Base-by-base conservation (phyloP, 179 eudicot species). In the Gypsophila paniculata region DNA sequence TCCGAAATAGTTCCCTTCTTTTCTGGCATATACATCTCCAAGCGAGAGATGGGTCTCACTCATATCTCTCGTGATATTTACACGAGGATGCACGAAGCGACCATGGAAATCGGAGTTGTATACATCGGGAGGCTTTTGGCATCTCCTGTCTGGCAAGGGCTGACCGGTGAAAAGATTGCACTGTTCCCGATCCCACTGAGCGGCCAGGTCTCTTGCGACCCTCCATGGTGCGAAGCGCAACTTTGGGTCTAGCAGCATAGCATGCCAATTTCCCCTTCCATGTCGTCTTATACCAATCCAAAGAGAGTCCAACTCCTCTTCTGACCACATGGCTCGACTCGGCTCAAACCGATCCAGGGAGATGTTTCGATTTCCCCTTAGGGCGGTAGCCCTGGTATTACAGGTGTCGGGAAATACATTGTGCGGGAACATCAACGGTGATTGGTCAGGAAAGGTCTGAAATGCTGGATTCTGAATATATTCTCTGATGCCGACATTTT, bases 211-310 rank as follows among this genome's bases (percentile, higher is more conserved):
- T 46, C 76, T 57, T 3, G 87, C 78, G 2, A 81, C 76, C 70
- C 90, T 82, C 86, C 88, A 85, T 4, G 86, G 82, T 22, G 80
- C 65, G 48, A 89, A 89, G 29, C 80, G 83, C 57, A 89, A 77
- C 74, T 83, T 79, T 15, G 86, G 91, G 73, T 89, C 91, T 60
- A 79, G 77, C 55, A 85, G 68, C 83, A 87, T 89, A 26, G 85
- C 78, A 48, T 82, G 87, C 94, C 94, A 89, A 71, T 87, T 84
- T 5, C 89, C 91, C 72, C 80, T 74, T 49, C 91, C 94, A 68
- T 89, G 83, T 69, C 94, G 81, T 71, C 94, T 81, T 25, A 89
- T 80, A 75, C 94, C 91, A 3, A 87, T 81, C 94, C 94, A 89
- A 53, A 89, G 82, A 72, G 78, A 84, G 65, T 89, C 94, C 68